Evolutionary conservation across 1,284 basidiomycete genomes (phyloP).

Genomic region (Leccinum pachyderme): DNA sequence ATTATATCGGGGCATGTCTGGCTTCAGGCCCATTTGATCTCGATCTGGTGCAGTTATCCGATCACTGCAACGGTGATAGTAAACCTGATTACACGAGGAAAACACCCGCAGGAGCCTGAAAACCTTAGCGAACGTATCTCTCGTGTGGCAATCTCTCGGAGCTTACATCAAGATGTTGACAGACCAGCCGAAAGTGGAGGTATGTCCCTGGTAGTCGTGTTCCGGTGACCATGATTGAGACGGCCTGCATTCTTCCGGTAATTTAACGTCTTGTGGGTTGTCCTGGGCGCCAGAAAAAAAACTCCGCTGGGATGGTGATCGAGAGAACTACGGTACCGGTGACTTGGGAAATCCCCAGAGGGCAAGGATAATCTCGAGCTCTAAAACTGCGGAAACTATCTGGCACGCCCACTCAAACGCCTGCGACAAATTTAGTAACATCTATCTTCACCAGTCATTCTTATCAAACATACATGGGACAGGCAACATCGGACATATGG

Average conservation of each 20-base stretch:
- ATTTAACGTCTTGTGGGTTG: conserved; percentile 1
- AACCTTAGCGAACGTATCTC: neutral
- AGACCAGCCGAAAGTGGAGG: conserved; percentile 2
- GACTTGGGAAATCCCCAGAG: conserved; percentile 21
- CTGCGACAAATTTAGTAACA: conserved; percentile 16
- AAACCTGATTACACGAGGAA: conserved; percentile 14
- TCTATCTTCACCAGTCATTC: neutral
- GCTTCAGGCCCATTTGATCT: conserved; percentile 2
- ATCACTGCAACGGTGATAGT: neutral
- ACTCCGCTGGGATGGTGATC: conserved; percentile 13
- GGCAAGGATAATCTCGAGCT: conserved; percentile 7
- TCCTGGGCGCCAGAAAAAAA: neutral
- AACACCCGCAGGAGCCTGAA: conserved; percentile 3
- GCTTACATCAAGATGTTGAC: conserved; percentile 4
- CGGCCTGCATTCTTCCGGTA: conserved; percentile 10
- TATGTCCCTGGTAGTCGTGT: conserved; percentile 2
- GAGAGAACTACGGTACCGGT: conserved; percentile 17
- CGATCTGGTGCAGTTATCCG: conserved; percentile 2
- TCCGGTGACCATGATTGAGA: conserved; percentile 10
- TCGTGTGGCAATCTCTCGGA: neutral
- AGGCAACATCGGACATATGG: conserved; percentile 11
- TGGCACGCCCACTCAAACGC: neutral
- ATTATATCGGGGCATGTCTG: conserved; percentile 1
- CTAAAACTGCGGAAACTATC: conserved; percentile 4
- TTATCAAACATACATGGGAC: conserved; percentile 6